These are phyloP conservation scores for Annulohypoxylon truncatum DNA, from an alignment of 2,329 filamentous ascomycete species.

Conservation along the genomic window DNA sequence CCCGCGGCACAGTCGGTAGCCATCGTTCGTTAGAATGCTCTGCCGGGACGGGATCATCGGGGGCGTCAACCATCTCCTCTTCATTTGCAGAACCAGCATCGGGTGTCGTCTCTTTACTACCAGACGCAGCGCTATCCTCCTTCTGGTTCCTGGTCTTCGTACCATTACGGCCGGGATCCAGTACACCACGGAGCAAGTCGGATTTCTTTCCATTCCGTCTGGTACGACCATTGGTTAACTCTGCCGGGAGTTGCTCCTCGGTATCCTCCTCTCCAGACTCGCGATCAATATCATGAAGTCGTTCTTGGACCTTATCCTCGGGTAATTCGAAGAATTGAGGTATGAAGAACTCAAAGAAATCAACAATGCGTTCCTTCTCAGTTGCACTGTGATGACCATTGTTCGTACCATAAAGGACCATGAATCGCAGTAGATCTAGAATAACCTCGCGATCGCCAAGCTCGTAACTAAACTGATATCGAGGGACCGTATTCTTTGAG, in stretches of 20 bases:
- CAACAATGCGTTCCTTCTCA: conserved; percentile 78
- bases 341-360: conserved; percentile 82
- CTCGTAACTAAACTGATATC: conserved; percentile 79
- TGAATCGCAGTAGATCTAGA: conserved; percentile 69
- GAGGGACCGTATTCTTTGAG: conserved; percentile 69
- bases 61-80: conserved; percentile 75
- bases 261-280: conserved; percentile 80
- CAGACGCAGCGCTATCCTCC: conserved; percentile 80
- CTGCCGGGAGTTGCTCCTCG: conserved; percentile 77
- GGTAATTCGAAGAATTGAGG: conserved; percentile 81
- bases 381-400: conserved; percentile 77
- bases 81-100: conserved; percentile 82
- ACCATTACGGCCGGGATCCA: conserved; percentile 80
- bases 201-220: conserved; percentile 81
- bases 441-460: conserved; percentile 79
- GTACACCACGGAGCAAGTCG: conserved; percentile 84
- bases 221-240: conserved; percentile 74
- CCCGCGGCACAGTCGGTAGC: conserved; percentile 71
- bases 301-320: conserved; percentile 74
- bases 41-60: conserved; percentile 67
- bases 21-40: conserved; percentile 73
- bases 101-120: conserved; percentile 89
- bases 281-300: conserved; percentile 75
- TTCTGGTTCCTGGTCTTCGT: conserved; percentile 78
- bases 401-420: conserved; percentile 73